Evolutionary conservation across 306 rosid species (phyloP).

Genomic region (Astragalus membranaceus): DNA sequence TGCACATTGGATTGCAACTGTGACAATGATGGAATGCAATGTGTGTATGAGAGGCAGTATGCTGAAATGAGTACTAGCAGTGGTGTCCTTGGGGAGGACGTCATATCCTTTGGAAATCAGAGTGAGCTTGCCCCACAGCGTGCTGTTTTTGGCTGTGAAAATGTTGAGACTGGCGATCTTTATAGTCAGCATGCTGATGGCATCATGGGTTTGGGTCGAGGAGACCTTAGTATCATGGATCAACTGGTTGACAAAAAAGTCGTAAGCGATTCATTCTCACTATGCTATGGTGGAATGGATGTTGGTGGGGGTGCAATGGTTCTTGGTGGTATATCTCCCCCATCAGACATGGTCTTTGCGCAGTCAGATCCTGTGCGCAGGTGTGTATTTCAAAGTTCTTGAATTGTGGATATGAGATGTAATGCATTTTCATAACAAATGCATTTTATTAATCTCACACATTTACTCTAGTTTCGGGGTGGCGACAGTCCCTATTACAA

Average conservation of each 20-base stretch:
- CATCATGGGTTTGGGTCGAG: slow-evolving; percentile 93
- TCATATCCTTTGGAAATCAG: slow-evolving; percentile 74
- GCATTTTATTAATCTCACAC: slow-evolving; percentile 82
- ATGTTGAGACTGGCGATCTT: slow-evolving; percentile 83
- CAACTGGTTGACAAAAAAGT: slow-evolving; percentile 78
- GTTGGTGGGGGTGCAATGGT: slow-evolving; percentile 98
- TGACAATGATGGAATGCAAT: slow-evolving; percentile 50
- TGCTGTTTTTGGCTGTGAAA: slow-evolving; percentile 91
- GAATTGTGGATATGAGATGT: slow-evolving; percentile 29
- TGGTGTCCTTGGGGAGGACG: slow-evolving; percentile 86
- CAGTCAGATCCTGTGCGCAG: slow-evolving; percentile 78
- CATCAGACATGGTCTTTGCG: slow-evolving; percentile 66
- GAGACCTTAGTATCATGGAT: slow-evolving; percentile 85
- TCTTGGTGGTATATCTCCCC: slow-evolving; percentile 87
- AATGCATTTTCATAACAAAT: slow-evolving; percentile 48
- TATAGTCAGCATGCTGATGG: slow-evolving; percentile 95
- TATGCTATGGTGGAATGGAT: slow-evolving; percentile 98
- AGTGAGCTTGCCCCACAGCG: slow-evolving; percentile 77
- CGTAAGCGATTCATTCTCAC: slow-evolving; percentile 76
- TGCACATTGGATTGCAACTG: slow-evolving; percentile 81
- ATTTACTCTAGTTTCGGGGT: slow-evolving; percentile 99
- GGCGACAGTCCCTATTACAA: slow-evolving; percentile 99
- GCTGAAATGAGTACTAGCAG: slow-evolving; percentile 97
- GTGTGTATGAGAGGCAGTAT: slow-evolving; percentile 85
- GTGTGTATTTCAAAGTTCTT: slow-evolving; percentile 41